A percentile compares a stretch with the other conserved stretches of the same genome.
Evolutionary conservation across 805 yeast species (phyloP).

Genomic region (Kuraishia hungarica): DNA sequence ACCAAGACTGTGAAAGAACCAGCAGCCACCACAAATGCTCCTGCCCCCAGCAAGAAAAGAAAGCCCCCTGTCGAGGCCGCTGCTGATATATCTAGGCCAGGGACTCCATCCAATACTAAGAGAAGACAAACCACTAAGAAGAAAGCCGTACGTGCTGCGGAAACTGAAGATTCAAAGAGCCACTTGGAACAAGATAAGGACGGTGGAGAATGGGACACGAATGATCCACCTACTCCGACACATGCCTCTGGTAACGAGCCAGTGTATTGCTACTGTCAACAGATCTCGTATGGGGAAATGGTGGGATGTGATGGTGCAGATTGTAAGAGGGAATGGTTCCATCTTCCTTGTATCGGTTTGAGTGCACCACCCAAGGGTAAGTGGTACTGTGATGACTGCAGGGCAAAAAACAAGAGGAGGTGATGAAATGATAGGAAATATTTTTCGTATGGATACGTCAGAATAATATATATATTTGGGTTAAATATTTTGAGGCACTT

Average conservation of each 20-base stretch:
- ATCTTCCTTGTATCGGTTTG: slow-evolving; percentile 85
- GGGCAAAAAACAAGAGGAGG: slow-evolving; percentile 5
- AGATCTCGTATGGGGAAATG: slow-evolving; percentile 97
- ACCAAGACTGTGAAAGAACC: not conserved
- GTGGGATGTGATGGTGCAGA: slow-evolving; percentile 96
- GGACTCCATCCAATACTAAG: not conserved
- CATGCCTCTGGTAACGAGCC: slow-evolving; percentile 50
- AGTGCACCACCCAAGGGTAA: slow-evolving; percentile 80
- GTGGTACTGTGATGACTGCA: slow-evolving; percentile 74
- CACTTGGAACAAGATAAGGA: not conserved
- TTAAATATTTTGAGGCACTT: not conserved
- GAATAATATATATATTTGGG: not conserved
- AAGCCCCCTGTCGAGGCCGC: not conserved
- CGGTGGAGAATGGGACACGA: not conserved
- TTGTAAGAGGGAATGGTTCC: slow-evolving; percentile 94
- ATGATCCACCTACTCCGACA: slow-evolving; percentile 6
- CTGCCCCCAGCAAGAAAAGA: not conserved
- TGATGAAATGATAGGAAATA: not conserved
- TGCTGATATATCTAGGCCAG: not conserved
- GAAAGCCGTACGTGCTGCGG: not conserved
- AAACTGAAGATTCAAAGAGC: not conserved
- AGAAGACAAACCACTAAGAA: slow-evolving; percentile 1
- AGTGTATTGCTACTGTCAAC: slow-evolving; percentile 91
- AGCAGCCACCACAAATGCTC: not conserved
- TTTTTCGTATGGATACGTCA: not conserved